phyloP scores from a whole-genome alignment of 331 rosid species.

The Spiraea crenata region DNA sequence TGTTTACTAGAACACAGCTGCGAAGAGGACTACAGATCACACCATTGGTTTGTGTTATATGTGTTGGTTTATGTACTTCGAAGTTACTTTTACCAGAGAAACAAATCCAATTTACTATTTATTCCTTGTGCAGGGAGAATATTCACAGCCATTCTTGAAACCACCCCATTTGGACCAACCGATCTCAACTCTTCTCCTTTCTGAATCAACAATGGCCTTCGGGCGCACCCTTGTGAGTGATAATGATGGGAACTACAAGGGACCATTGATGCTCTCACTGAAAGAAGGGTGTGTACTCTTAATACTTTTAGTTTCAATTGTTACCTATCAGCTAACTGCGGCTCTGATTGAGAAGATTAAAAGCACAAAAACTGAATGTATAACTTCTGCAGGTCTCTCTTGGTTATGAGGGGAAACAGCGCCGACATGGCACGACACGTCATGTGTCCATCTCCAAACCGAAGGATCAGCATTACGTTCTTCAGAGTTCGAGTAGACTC shows the following conservation, averaged over 20 bases:
- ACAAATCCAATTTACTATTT: not conserved
- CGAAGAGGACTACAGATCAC: conserved; percentile 18
- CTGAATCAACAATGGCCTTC: conserved; percentile 89
- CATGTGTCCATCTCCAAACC: conserved; percentile 78
- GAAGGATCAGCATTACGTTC: conserved; percentile 82
- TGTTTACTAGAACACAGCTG: conserved; percentile 30
- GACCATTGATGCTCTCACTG: conserved; percentile 83
- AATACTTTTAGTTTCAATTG: not conserved
- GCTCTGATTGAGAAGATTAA: not conserved
- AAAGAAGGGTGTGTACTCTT: conserved; percentile 69
- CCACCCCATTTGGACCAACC: conserved; percentile 99
- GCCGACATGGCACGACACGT: conserved; percentile 98
- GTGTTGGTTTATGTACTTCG: conserved; percentile 8
- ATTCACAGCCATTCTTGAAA: conserved; percentile 94
- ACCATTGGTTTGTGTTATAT: conserved; percentile 30
- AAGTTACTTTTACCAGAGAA: not conserved
- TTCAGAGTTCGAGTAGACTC: conserved; percentile 72
- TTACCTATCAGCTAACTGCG: not conserved
- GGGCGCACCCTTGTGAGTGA: conserved; percentile 87
- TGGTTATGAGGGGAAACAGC: conserved; percentile 98
- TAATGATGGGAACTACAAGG: conserved; percentile 92
- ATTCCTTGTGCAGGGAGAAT: conserved; percentile 58
- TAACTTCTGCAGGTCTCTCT: conserved; percentile 60
- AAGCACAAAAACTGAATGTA: not conserved
- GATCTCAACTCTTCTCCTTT: conserved; percentile 79